Percentiles rank a stretch among this genome's conserved stretches.
Conservation (phyloP, 805 yeast species). For the Pichia nakasei region DNA sequence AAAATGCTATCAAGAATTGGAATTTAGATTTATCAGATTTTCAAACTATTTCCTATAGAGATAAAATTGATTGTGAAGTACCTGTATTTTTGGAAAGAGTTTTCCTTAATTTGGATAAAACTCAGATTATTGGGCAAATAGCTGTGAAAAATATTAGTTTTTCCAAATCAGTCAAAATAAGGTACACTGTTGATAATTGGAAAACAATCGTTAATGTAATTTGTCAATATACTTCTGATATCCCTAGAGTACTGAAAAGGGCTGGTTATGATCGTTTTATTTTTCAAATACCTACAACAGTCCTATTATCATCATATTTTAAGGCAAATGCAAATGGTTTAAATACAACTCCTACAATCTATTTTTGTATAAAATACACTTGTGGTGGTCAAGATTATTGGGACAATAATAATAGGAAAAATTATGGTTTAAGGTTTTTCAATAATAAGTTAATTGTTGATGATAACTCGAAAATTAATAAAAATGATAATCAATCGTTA, state of each 20-base stretch:
- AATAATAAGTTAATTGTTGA: slow-evolving; percentile 1
- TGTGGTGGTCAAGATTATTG: slow-evolving; percentile 48
- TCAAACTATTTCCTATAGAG: slow-evolving; percentile 35
- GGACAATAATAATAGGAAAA: slow-evolving; percentile 63
- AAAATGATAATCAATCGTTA: background rate
- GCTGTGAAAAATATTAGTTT: slow-evolving; percentile 71
- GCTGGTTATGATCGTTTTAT: slow-evolving; percentile 62
- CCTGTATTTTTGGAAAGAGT: slow-evolving; percentile 59
- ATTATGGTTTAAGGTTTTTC: slow-evolving; percentile 45
- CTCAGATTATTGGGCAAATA: slow-evolving; percentile 57
- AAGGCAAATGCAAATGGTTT: slow-evolving; percentile 3
- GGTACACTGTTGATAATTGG: slow-evolving; percentile 80
- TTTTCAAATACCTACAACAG: slow-evolving; percentile 48
- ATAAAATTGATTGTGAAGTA: slow-evolving; percentile 32
- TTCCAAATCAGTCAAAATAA: slow-evolving; percentile 56
- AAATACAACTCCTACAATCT: slow-evolving; percentile 16
- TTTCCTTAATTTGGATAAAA: slow-evolving; percentile 49
- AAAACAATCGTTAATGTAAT: slow-evolving; percentile 59
- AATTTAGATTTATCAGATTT: slow-evolving; percentile 34
- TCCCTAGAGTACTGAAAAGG: slow-evolving; percentile 38
- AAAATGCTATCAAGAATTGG: slow-evolving; percentile 31
- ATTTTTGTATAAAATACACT: slow-evolving; percentile 50
- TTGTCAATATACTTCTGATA: slow-evolving; percentile 50
- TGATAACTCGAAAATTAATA: background rate
- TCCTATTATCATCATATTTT: slow-evolving; percentile 26